phyloP scores from a whole-genome alignment of 2,329 filamentous ascomycete genomes.

The Anisogramma anomala region DNA sequence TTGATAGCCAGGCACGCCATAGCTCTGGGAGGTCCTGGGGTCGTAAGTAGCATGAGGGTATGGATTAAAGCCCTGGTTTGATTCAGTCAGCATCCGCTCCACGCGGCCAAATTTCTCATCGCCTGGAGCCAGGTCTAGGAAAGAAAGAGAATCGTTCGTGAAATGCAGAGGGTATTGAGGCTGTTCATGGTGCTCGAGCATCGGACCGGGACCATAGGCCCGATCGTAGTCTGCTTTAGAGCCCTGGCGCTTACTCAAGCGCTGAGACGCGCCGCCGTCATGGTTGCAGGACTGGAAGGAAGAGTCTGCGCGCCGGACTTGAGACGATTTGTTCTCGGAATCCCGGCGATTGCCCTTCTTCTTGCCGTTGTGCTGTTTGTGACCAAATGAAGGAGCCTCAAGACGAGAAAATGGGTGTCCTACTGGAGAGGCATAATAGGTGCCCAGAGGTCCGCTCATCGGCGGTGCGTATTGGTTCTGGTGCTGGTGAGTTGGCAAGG shows the following conservation, averaged over 20 bases:
- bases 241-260: slow-evolving; percentile 36
- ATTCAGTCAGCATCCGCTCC: slow-evolving; percentile 61
- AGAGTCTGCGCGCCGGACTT: slow-evolving; percentile 27
- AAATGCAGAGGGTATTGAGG: slow-evolving; percentile 20
- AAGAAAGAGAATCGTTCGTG: slow-evolving; percentile 1
- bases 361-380: slow-evolving; percentile 26
- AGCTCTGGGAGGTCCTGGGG: slow-evolving; percentile 31
- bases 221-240: slow-evolving; percentile 17
- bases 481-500: slow-evolving; percentile 40
- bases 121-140: slow-evolving; percentile 49
- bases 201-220: slow-evolving; percentile 2
- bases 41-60: slow-evolving; percentile 33
- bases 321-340: slow-evolving; percentile 32
- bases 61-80: slow-evolving; percentile 53
- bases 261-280: slow-evolving; percentile 27
- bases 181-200: slow-evolving; percentile 14
- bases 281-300: slow-evolving; percentile 26
- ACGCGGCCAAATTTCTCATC: slow-evolving; percentile 61
- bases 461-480: slow-evolving; percentile 50
- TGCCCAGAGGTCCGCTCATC: slow-evolving; percentile 36
- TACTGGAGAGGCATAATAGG: slow-evolving; percentile 50
- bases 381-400: slow-evolving; percentile 25
- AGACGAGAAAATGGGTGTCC: slow-evolving; percentile 32
- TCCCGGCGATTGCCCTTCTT: slow-evolving; percentile 36
- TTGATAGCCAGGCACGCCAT: slow-evolving; percentile 9